These are phyloP conservation scores for Rhynchospora tenuis DNA, from an alignment of 176 grass and related monocot genomes.

Conservation along the genomic window DNA sequence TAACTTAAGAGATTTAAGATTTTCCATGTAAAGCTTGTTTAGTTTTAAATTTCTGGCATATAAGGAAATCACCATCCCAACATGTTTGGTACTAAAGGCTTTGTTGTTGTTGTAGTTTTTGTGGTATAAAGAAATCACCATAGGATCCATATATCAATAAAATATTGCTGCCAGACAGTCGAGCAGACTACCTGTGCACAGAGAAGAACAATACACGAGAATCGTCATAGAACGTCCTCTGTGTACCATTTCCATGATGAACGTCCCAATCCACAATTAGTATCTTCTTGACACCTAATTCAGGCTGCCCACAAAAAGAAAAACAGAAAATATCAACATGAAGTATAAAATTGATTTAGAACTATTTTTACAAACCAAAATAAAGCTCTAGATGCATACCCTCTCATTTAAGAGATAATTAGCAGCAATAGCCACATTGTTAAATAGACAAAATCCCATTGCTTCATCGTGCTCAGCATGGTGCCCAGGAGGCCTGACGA, in stretches of 20 bases:
- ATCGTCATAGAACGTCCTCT: conserved; percentile 82
- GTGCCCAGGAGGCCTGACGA: conserved; percentile 93
- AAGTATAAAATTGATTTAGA: not conserved
- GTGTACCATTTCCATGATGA: conserved; percentile 95
- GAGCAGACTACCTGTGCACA: conserved; percentile 68
- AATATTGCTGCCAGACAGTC: not conserved
- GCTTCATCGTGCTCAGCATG: conserved; percentile 79
- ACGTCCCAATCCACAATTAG: conserved; percentile 98
- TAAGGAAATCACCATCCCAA: no score
- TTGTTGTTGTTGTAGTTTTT: no score
- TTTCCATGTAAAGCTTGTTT: not conserved
- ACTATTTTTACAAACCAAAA: conserved; percentile 6
- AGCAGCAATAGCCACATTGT: conserved; percentile 83
- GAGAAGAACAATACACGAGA: conserved; percentile 93
- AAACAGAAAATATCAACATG: conserved; percentile 6
- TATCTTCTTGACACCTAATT: conserved; percentile 91
- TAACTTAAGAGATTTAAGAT: not conserved
- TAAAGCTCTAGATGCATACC: conserved; percentile 34
- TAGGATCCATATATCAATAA: not conserved
- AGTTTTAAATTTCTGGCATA: not conserved
- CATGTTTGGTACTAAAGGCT: no score
- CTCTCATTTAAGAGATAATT: conserved; percentile 87
- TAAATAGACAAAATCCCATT: conserved; percentile 99
- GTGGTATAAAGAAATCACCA: not conserved
- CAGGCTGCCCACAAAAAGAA: conserved; percentile 41